Percentiles rank a stretch among this genome's conserved stretches.
These are phyloP conservation scores for Podospora bellae-mahoneyi DNA, from an alignment of 495 filamentous ascomycete genomes.

Conservation along the genomic window DNA sequence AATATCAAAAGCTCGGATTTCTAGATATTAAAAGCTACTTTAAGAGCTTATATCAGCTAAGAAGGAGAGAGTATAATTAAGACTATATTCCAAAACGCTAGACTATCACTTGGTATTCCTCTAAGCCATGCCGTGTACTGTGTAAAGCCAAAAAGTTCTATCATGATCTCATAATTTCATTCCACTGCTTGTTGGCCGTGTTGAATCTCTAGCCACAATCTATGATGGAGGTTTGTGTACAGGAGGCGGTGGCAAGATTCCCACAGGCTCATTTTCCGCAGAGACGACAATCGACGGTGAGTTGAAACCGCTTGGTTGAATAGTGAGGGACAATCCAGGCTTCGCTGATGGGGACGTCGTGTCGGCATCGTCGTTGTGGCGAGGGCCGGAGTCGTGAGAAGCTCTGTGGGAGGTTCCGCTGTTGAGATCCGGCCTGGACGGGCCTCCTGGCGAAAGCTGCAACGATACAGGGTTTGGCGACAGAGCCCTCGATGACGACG, in stretches of 20 bases:
- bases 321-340: not conserved
- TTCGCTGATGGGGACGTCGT: not conserved
- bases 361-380: not conserved
- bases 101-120: no score
- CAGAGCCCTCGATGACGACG: not conserved
- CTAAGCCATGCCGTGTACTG: no score
- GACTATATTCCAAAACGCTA: no score
- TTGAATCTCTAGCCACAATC: no score
- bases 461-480: not conserved
- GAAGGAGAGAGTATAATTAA: no score
- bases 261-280: not conserved
- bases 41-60: no score
- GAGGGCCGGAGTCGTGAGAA: not conserved
- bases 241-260: not conserved
- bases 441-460: not conserved
- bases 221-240: constrained; percentile 2
- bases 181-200: no score
- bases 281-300: constrained; percentile 7
- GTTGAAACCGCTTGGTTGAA: not conserved
- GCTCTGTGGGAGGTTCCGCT: not conserved
- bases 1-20: no score
- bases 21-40: no score
- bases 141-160: no score
- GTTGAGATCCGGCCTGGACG: not conserved
- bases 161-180: no score